A percentile compares a stretch with the other conserved stretches of the same genome.
Evolutionary conservation across 2,329 filamentous ascomycete genomes (phyloP).

Genomic region (Aspergillus hiratsukae): DNA sequence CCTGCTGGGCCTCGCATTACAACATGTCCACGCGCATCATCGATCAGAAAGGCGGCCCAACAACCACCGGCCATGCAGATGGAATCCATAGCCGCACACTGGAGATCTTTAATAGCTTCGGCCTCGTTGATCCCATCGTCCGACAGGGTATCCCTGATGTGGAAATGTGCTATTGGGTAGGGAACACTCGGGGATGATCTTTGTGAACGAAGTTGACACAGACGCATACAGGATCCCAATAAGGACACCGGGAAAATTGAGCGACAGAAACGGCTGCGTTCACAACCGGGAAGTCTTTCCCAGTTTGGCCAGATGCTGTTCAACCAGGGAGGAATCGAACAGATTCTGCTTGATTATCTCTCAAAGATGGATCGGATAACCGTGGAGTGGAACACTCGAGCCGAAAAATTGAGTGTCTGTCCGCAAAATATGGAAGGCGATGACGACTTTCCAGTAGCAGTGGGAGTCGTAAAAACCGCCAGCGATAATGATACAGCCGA

Average conservation of each 20-base stretch:
- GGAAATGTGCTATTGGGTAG: slow-evolving; percentile 14
- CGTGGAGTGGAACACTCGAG: slow-evolving; percentile 6
- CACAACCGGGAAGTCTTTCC: slow-evolving; percentile 1
- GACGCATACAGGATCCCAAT: slow-evolving; percentile 1
- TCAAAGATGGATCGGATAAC: not conserved
- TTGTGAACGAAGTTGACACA: not conserved
- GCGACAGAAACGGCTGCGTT: slow-evolving; percentile 1
- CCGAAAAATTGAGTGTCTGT: slow-evolving; percentile 2
- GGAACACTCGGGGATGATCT: not conserved
- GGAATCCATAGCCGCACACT: slow-evolving; percentile 62
- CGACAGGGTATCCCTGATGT: slow-evolving; percentile 1
- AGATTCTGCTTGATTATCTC: slow-evolving; percentile 10
- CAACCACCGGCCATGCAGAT: slow-evolving; percentile 42
- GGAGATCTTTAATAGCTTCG: slow-evolving; percentile 70
- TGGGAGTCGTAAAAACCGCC: not conserved
- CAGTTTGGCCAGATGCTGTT: slow-evolving; percentile 9
- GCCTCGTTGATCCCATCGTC: slow-evolving; percentile 42
- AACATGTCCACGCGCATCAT: slow-evolving; percentile 17
- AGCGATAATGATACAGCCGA: not conserved
- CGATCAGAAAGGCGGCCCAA: slow-evolving; percentile 14
- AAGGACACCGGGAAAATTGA: slow-evolving; percentile 4
- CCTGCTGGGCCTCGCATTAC: slow-evolving; percentile 14
- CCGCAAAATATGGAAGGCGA: not conserved
- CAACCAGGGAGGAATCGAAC: slow-evolving; percentile 13
- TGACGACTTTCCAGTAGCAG: slow-evolving; percentile 1